These are phyloP conservation scores for Lasiosphaeria miniovina DNA, from an alignment of 495 filamentous ascomycete species.

Conservation along the genomic window DNA sequence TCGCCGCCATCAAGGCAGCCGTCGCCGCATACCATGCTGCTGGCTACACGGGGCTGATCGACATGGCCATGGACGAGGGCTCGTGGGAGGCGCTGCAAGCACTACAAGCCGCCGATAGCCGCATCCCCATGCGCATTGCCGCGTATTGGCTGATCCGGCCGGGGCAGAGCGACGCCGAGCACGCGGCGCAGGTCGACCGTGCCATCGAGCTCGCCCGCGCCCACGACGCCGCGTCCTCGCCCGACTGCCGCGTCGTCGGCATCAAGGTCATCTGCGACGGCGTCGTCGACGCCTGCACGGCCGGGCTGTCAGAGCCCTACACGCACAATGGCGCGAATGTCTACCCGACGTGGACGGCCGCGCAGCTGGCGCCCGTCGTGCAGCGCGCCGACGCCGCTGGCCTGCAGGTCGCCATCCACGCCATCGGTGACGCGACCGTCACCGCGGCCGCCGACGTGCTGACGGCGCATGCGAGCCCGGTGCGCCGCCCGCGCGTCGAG, in stretches of 20 bases:
- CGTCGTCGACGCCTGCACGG: slow-evolving; percentile 65
- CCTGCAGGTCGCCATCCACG: slow-evolving; percentile 63
- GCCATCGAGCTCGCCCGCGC: slow-evolving; percentile 52
- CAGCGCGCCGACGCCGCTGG: slow-evolving; percentile 50
- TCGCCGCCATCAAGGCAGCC: slow-evolving; percentile 48
- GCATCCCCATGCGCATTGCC: slow-evolving; percentile 56
- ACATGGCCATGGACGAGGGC: slow-evolving; percentile 69
- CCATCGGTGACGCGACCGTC: slow-evolving; percentile 61
- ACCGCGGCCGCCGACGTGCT: slow-evolving; percentile 55
- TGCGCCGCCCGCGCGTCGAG: slow-evolving; percentile 58
- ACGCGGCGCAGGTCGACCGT: slow-evolving; percentile 53
- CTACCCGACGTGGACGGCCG: slow-evolving; percentile 53
- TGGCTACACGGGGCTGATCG: slow-evolving; percentile 62
- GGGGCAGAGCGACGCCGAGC: slow-evolving; percentile 37
- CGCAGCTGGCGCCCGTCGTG: slow-evolving; percentile 53
- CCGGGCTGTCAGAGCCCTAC: slow-evolving; percentile 60
- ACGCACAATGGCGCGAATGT: slow-evolving; percentile 38
- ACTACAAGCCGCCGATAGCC: slow-evolving; percentile 36
- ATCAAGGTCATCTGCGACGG: slow-evolving; percentile 70
- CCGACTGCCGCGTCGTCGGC: slow-evolving; percentile 58
- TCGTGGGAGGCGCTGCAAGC: slow-evolving; percentile 55
- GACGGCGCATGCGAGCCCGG: slow-evolving; percentile 40
- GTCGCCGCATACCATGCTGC: slow-evolving; percentile 50
- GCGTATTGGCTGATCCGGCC: slow-evolving; percentile 62
- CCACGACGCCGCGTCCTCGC: slow-evolving; percentile 46